Evolutionary conservation across 176 grass and related monocot species (phyloP).

Genomic region (Aegilops bicornis): DNA sequence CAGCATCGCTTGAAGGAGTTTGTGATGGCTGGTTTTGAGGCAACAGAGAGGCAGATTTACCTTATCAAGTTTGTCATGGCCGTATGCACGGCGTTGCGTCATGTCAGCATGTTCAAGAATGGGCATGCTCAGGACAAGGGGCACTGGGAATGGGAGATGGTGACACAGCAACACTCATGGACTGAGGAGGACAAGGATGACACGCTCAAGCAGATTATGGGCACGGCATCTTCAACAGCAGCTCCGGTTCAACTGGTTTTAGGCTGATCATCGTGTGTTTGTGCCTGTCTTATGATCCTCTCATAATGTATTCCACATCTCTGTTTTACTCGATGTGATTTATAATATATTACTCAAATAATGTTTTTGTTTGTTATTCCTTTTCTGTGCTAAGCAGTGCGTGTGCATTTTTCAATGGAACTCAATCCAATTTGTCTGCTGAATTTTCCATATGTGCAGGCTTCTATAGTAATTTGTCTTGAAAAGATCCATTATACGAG

Average conservation of each 20-base stretch:
- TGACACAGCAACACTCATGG: neutral
- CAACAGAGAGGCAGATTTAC: neutral
- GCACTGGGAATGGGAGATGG: neutral
- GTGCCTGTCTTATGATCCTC: neutral
- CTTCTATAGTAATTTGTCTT: no score
- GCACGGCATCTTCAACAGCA: neutral
- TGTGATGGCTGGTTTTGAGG: neutral
- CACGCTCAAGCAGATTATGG: neutral
- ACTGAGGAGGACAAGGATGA: neutral
- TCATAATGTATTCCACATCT: neutral
- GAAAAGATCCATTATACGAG: no score
- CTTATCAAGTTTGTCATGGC: neutral
- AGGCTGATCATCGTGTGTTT: neutral
- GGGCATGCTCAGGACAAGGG: neutral
- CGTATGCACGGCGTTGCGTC: neutral
- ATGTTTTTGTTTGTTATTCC: no score
- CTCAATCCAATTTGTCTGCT: no score
- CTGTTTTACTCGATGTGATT: neutral
- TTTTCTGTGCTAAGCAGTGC: no score
- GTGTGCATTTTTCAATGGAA: no score
- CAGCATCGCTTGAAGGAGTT: constrained; percentile 2
- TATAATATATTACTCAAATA: neutral
- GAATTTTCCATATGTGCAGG: no score
- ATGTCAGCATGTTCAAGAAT: neutral
- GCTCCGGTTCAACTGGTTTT: neutral